Evolutionary conservation across 768 basidiomycete species (phyloP), one percentile per base, ranked within the genome.

Genomic region (Boletus edulis): DNA sequence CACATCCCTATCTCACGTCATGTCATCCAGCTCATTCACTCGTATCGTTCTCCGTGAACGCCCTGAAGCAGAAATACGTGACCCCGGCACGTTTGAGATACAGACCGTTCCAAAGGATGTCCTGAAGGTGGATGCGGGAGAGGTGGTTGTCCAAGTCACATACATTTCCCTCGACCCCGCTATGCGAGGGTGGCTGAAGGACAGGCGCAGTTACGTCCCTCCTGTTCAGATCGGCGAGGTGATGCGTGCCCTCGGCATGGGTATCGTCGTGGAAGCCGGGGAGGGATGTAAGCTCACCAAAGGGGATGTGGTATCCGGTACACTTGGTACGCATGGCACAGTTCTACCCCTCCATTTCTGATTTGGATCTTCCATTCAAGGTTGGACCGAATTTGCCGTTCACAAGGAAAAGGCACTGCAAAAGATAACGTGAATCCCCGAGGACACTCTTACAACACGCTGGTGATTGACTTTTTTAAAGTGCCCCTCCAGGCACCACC

Each of bases 161-260:
- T 94, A 86, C 77, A 65, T 93, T 32, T 86, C 85, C 34, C 68
- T 97, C 59, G 94, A 97, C 64, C 93, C 94, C 18, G 91, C 92
- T 0, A 92, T 94, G 91, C 81, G 93, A 10, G 84, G 82, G 13
- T 97, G 89, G 80, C 65, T 98, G 48, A 82, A 80, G 57, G 88
- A 91, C 66, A 67, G 65, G 15, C 78, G 93, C 44, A 86, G 83
- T 61, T 92, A 93, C 65, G 46, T 89, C 15, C 81, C 81, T 14
- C 89, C 89, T 10, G 83, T 86, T 5, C 64, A 85, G 63, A 86
- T 94, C 59, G 86, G 86, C 35, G 87, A 82, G 71, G 82, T 83
- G 12, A 95, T 95, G 93, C 81, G 91, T 18, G 84, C 85, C 1
- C 52, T 61, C 17, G 87, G 83, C 2, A 67, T 94, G 17, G 90